Base-by-base conservation (phyloP, 805 yeast species). In the Spathaspora girioi region DNA sequence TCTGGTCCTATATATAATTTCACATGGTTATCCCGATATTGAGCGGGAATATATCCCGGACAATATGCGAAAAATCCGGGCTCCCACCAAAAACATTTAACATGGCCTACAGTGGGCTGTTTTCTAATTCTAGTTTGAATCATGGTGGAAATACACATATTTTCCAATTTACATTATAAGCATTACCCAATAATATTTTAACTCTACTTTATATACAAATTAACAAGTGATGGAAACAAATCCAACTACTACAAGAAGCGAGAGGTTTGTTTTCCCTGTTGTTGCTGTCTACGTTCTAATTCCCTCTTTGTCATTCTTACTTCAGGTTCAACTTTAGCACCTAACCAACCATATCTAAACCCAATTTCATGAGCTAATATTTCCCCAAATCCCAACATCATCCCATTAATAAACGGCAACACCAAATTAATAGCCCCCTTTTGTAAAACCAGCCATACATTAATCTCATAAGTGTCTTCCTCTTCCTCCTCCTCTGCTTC, bases 361-460 rank as follows among this genome's bases (percentile, higher is more conserved):
- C 97, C 96, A 41, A 93, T 70, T 62, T 93, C 97, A 65, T 92
- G 97, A 8, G 98, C 98, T 52, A 89, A 73, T 18, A 93, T 84
- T 71, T 93, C 98, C 1, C 98, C 98, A 65, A 93, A 90, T 0
- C 98, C 98, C 47, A 93, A 78, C 97, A 92, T 92, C 69, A 93
- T 74, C 8, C 98, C 98, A 61, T 93, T 93, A 58, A 93, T 75
- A 61, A 93, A 91, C 2, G 98, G 98, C 45, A 93, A 70, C 1
- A 91, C 64, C 58, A 93, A 69, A 59, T 93, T 93, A 55, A 93
- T 82, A 1, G 91, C 78, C 19, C 86, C 70, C n/a, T 77, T 74
- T 41, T 72, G 67, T 23, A 79, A 43, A 38, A 80, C 68, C 5
- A 64, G 64, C 75, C 76, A 73, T 7, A 71, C 63, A 62, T 62